Percentiles rank a stretch among this genome's conserved stretches.
These are phyloP conservation scores for Wickerhamomyces hampshirensis DNA, from an alignment of 805 yeast genomes.

Conservation along the genomic window DNA sequence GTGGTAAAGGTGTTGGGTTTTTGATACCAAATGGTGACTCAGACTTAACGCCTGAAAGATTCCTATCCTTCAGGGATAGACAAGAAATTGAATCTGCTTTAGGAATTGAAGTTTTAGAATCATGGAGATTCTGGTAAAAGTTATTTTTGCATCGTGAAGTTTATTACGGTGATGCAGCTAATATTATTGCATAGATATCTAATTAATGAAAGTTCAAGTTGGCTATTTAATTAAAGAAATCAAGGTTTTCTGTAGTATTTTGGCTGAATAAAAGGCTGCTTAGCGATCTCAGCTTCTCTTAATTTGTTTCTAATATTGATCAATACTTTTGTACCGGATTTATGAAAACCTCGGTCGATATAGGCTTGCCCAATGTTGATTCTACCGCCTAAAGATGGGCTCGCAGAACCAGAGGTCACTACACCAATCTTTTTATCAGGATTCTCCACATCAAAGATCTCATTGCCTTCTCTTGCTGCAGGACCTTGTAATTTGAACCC, in stretches of 20 bases:
- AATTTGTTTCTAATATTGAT: constrained; percentile 81
- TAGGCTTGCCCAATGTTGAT: constrained; percentile 91
- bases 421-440: constrained; percentile 46
- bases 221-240: too few species aligned
- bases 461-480: constrained; percentile 81
- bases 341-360: constrained; percentile 63
- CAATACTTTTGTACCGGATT: constrained; percentile 66
- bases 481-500: constrained; percentile 78
- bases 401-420: constrained; percentile 58
- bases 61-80: constrained; percentile 36
- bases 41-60: constrained; percentile 27
- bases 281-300: constrained; percentile 69
- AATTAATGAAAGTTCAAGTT: background rate
- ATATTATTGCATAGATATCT: background rate
- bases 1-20: constrained; percentile 85
- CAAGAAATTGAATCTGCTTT: constrained; percentile 43
- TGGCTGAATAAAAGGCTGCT: constrained; percentile 80
- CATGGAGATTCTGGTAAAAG: constrained; percentile 68
- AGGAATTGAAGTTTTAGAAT: constrained; percentile 36
- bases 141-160: too few species aligned
- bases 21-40: constrained; percentile 19
- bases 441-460: constrained; percentile 52
- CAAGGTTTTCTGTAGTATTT: constrained; percentile 52
- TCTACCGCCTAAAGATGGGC: constrained; percentile 62
- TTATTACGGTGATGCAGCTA: too few species aligned